phyloP scores from a whole-genome alignment of 352 stramenopile species.

The Hyaloperonospora arabidopsidis region DNA sequence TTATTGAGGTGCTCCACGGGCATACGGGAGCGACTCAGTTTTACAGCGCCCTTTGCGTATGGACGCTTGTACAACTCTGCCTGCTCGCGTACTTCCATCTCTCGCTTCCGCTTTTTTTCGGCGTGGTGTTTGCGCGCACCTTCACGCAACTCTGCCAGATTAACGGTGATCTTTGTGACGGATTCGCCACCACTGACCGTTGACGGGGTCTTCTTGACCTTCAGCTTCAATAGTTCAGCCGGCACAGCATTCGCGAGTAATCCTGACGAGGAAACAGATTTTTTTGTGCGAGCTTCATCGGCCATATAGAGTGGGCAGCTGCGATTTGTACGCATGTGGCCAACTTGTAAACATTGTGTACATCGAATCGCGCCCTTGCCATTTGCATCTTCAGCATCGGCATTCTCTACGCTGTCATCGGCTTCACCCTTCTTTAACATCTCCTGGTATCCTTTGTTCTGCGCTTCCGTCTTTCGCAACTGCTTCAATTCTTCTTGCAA shows the following conservation, averaged over 20 bases:
- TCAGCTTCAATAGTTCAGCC: constrained; percentile 53
- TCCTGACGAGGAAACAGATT: constrained; percentile 18
- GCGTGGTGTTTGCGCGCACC: constrained; percentile 65
- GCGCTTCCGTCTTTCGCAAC: constrained; percentile 67
- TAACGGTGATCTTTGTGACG: constrained; percentile 62
- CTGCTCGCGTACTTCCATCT: constrained; percentile 65
- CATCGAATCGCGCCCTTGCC: constrained; percentile 70
- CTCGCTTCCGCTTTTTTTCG: constrained; percentile 76
- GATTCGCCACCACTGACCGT: constrained; percentile 24
- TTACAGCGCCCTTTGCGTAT: constrained; percentile 63
- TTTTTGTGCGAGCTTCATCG: constrained; percentile 42
- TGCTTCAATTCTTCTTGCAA: constrained; percentile 83
- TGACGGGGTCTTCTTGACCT: constrained; percentile 40
- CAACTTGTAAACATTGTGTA: constrained; percentile 68
- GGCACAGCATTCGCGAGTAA: constrained; percentile 24
- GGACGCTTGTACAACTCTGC: constrained; percentile 75
- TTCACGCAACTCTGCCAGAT: constrained; percentile 64
- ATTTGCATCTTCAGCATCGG: constrained; percentile 21
- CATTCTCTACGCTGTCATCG: constrained; percentile 12
- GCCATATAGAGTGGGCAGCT: constrained; percentile 80
- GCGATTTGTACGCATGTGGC: constrained; percentile 80
- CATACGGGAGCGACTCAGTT: constrained; percentile 71
- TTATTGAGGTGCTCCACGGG: constrained; percentile 66
- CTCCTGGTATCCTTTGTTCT: constrained; percentile 79
- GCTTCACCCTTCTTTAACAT: constrained; percentile 73